Evolutionary conservation across 805 yeast species (phyloP), one percentile per base, ranked within the genome.

Genomic region (Ogataea paraovalis): DNA sequence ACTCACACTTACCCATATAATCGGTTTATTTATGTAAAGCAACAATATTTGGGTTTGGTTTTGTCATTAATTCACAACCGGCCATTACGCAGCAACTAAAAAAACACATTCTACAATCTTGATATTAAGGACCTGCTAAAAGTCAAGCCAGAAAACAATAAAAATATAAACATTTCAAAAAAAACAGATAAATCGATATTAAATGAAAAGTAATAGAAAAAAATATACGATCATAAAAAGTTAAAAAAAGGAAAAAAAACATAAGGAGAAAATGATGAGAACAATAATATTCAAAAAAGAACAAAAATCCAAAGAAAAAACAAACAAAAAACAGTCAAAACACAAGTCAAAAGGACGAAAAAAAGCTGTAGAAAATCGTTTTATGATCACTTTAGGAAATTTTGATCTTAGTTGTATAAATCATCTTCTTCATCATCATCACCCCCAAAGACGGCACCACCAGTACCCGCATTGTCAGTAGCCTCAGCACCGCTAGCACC

Each of bases 381-480:
- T 30, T 30, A 30, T 30, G 18, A 16, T 42, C 19, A 27, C 5
- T 20, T 25, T n/a, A 22, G 18, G 12, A 21, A 8, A 14, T 12
- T 30, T 21, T 10, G 3, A 36, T 8, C 25, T 41, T 54, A 70
- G 57, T 71, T 69, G 62, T 71, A 71, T 42, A 71, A 64, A 54
- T 71, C 75, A 55, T 71, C 75, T 48, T 74, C 78, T 40, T 73
- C 79, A 14, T 68, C 73, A 45, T 74, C 82, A 48, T 69, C 80
- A 49, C 68, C 64, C 23, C 76, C 81, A 54, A 76, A 78, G 19
- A 79, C 74, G 33, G 78, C 76, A 37, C 69, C 69, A 30, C 54
- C 48, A 30, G 52, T 67, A 22, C 67, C 62, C 18, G 66, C 65
- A 40, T 64, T 60, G 8, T 51, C 69, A 42, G 64, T 58, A 38